These are phyloP conservation scores for Keithomyces neogunnii DNA, from an alignment of 2,329 filamentous ascomycete genomes.

Conservation along the genomic window DNA sequence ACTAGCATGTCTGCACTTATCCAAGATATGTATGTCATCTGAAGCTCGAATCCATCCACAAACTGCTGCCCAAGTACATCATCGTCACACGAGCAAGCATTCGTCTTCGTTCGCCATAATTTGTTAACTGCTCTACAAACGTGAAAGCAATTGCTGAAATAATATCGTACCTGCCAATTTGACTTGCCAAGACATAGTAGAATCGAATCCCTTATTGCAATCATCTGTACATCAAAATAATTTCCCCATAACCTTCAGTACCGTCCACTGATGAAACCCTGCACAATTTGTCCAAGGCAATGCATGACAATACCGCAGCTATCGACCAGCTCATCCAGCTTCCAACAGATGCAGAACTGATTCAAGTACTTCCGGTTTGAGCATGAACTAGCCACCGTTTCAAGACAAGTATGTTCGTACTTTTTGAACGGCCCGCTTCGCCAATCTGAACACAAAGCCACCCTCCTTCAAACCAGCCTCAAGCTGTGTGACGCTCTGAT, in stretches of 20 bases:
- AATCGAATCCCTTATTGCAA: not conserved
- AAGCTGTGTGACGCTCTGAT: constrained; percentile 20
- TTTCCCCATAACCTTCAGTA: too few species aligned
- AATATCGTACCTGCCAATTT: not conserved
- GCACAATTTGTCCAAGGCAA: too few species aligned
- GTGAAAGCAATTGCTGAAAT: not conserved
- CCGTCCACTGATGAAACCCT: not conserved
- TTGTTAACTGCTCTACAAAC: not conserved
- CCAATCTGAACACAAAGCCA: constrained; percentile 5
- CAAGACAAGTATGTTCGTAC: not conserved
- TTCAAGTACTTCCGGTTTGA: not conserved
- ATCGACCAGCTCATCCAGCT: too few species aligned
- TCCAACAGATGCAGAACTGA: not conserved
- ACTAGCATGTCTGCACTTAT: too few species aligned
- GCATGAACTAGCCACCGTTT: not conserved
- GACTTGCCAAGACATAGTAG: not conserved
- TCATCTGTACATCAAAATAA: not conserved
- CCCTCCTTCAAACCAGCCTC: constrained; percentile 12
- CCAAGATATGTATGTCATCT: too few species aligned
- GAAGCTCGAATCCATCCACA: too few species aligned
- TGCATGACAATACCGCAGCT: too few species aligned
- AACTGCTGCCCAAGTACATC: too few species aligned
- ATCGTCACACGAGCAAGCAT: too few species aligned
- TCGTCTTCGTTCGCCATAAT: too few species aligned
- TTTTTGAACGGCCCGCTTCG: not conserved